A percentile compares a stretch with the other conserved stretches of the same genome.
phyloP scores from a whole-genome alignment of 306 rosid genomes.

The Hippophae rhamnoides region DNA sequence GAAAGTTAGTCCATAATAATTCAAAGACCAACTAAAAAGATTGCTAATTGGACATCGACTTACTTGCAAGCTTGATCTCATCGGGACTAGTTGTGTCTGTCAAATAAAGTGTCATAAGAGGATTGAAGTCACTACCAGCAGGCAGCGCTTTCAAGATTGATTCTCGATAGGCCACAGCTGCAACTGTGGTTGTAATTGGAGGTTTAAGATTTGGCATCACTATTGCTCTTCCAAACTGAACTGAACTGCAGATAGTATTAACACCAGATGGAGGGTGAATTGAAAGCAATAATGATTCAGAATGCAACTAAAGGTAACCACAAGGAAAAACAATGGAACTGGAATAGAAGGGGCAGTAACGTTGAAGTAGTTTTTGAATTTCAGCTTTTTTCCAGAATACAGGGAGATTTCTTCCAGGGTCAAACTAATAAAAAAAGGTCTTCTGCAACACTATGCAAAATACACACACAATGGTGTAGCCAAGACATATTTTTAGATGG shows the following conservation, averaged over 20 bases:
- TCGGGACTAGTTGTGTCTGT: conserved; percentile 60
- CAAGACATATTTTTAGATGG: too few species aligned
- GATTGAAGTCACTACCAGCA: conserved; percentile 47
- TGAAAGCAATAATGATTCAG: not conserved
- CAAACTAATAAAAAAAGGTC: too few species aligned
- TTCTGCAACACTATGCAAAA: too few species aligned
- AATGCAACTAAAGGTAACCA: not conserved
- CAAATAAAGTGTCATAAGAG: conserved; percentile 87
- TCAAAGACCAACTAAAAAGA: not conserved
- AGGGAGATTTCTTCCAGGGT: too few species aligned
- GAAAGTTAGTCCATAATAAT: not conserved
- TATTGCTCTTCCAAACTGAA: conserved; percentile 72
- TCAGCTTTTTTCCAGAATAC: not conserved
- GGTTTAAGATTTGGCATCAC: conserved; percentile 96
- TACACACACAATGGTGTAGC: too few species aligned
- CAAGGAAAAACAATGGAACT: not conserved
- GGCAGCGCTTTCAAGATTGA: conserved; percentile 72
- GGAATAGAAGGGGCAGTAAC: not conserved
- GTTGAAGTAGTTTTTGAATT: not conserved
- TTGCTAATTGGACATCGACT: conserved; percentile 20
- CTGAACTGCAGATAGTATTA: conserved; percentile 40
- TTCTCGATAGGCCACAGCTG: conserved; percentile 62
- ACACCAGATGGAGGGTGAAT: conserved; percentile 10
- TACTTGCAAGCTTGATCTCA: conserved; percentile 82
- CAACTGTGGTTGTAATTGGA: conserved; percentile 56